Percentiles rank a stretch among this genome's conserved stretches.
Evolutionary conservation across 2,329 filamentous ascomycete species (phyloP).

Genomic region (Colletotrichum tropicale): DNA sequence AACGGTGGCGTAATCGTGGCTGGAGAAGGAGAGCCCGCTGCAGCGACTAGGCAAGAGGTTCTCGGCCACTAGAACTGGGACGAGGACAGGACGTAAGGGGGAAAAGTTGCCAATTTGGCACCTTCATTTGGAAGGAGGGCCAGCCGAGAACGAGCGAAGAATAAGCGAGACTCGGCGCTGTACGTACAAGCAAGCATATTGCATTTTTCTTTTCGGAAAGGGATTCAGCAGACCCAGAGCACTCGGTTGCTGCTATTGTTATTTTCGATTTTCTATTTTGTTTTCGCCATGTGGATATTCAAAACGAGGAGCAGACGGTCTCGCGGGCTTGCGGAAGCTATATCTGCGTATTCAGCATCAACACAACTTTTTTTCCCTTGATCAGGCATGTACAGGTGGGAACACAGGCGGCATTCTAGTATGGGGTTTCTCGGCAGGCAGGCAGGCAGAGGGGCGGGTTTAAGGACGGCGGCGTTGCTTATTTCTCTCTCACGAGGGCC

Average conservation of each 20-base stretch:
- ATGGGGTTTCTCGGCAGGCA: not conserved
- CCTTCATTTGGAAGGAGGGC: not conserved
- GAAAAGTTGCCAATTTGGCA: not conserved
- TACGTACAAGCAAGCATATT: constrained; percentile 19
- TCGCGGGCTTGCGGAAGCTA: not conserved
- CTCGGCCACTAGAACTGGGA: constrained; percentile 17
- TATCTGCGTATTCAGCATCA: not conserved
- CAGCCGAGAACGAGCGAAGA: not conserved
- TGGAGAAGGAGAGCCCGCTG: not conserved
- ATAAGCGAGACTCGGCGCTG: constrained; percentile 5
- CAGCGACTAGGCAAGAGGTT: constrained; percentile 17
- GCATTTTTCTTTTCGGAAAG: constrained; percentile 8
- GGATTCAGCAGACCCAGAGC: constrained; percentile 14
- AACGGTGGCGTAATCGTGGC: constrained; percentile 5
- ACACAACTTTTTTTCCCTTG: not conserved
- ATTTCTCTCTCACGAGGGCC: not conserved
- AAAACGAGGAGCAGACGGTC: not conserved
- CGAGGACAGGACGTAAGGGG: not conserved
- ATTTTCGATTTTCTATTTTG: not conserved
- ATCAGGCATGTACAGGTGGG: not conserved
- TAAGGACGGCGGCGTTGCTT: not conserved
- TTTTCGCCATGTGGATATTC: constrained; percentile 8
- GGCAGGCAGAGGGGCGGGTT: not conserved
- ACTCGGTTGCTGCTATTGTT: not conserved
- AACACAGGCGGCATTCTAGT: not conserved